These are phyloP conservation scores for Pyricularia grisea DNA, from an alignment of 2,329 filamentous ascomycete species.

Conservation along the genomic window DNA sequence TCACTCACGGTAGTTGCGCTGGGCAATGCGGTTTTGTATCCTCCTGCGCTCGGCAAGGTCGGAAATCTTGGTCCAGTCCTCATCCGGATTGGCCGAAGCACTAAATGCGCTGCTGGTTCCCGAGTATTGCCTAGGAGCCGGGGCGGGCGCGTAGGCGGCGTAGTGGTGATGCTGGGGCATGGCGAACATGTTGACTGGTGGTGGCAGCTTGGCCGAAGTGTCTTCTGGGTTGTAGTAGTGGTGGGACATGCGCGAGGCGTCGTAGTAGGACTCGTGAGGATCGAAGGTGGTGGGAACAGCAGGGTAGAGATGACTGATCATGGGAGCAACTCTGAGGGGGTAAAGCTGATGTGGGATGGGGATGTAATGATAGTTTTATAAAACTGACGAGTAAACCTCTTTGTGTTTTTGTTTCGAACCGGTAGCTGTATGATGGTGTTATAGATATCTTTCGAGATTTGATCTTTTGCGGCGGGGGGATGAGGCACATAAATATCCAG, in stretches of 20 bases:
- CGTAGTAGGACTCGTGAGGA: not conserved
- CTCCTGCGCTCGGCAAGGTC: slow-evolving; percentile 88
- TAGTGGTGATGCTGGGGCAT: slow-evolving; percentile 34
- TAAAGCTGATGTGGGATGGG: not conserved
- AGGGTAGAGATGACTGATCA: slow-evolving; percentile 3
- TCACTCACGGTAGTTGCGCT: slow-evolving; percentile 82
- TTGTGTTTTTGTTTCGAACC: not conserved
- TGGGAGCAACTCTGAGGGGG: not conserved
- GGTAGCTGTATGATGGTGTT: not conserved
- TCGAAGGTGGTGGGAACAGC: slow-evolving; percentile 2
- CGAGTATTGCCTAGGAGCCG: slow-evolving; percentile 55
- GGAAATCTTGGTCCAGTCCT: slow-evolving; percentile 99
- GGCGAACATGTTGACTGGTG: slow-evolving; percentile 26
- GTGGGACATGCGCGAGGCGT: not conserved
- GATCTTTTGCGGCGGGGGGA: not conserved
- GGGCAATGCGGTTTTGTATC: slow-evolving; percentile 96
- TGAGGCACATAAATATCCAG: not conserved
- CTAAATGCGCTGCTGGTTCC: slow-evolving; percentile 92
- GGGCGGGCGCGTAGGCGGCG: slow-evolving; percentile 24
- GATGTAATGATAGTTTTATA: not conserved
- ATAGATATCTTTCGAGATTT: not conserved
- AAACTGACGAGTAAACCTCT: not conserved
- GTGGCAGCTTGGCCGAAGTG: not conserved
- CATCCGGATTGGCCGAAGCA: slow-evolving; percentile 86
- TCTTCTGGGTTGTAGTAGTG: not conserved